Conservation (phyloP, 345 rosid genomes). For the Syzygium oleosum region DNA sequence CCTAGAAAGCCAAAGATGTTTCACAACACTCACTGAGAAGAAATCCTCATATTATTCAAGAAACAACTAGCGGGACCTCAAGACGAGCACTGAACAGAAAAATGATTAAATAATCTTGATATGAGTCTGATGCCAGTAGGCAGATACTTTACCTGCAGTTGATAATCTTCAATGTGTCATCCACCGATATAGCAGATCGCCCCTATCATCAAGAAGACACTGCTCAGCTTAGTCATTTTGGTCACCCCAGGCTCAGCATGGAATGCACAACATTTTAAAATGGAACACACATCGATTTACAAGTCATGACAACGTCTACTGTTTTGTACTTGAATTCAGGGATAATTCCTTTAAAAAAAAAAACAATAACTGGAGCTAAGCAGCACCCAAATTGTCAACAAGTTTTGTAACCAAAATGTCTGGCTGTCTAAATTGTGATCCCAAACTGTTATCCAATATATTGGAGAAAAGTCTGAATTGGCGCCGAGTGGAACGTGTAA, state of each 20-base stretch:
- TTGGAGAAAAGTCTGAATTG: not conserved
- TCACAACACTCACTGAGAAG: not conserved
- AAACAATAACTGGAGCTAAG: not conserved
- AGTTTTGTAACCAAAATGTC: not conserved
- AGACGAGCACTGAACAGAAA: not conserved
- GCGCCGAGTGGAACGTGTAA: not conserved
- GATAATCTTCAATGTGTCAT: conserved; percentile 82
- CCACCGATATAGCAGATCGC: conserved; percentile 78
- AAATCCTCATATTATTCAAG: not conserved
- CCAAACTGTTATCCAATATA: not conserved
- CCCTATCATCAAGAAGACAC: conserved; percentile 35
- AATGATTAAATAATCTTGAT: not conserved
- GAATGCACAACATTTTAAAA: not conserved
- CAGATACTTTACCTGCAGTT: conserved; percentile 56
- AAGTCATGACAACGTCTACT: not conserved
- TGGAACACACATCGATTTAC: not conserved
- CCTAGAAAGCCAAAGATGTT: conserved; percentile 31
- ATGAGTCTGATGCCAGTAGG: not conserved
- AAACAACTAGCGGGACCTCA: not conserved
- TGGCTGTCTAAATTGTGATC: too few relatives aligned
- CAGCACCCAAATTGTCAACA: not conserved
- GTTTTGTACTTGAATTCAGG: not conserved
- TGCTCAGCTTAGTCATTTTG: not conserved
- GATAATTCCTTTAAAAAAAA: not conserved
- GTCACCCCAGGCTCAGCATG: not conserved